Percentiles rank a stretch among this genome's conserved stretches.
phyloP scores from a whole-genome alignment of 768 basidiomycete genomes.

The Russula griseocarnosa region DNA sequence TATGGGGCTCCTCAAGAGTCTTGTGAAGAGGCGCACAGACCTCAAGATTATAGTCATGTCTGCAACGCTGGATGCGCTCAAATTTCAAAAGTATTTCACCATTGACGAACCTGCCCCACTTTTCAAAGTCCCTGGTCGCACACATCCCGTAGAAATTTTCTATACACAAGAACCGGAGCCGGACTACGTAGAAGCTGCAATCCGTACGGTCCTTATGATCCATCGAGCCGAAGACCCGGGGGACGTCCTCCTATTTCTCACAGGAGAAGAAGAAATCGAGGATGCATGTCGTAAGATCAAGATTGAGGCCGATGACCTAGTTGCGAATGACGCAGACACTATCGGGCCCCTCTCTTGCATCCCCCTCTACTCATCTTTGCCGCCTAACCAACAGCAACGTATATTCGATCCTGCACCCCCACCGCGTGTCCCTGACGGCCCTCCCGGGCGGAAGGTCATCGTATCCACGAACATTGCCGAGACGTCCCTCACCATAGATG shows the following conservation, averaged over 20 bases:
- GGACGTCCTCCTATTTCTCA: conserved; percentile 91
- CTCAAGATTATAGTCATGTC: conserved; percentile 99
- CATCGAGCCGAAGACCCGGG: conserved; percentile 93
- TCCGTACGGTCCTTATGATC: conserved; percentile 94
- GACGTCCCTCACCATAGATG: conserved; percentile 95
- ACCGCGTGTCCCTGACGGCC: conserved; percentile 56
- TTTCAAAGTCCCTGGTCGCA: conserved; percentile 89
- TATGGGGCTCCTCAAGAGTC: conserved; percentile 89
- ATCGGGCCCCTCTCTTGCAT: conserved; percentile 88
- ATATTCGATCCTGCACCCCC: conserved; percentile 90
- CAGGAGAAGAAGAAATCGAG: conserved; percentile 98
- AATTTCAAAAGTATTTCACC: conserved; percentile 94
- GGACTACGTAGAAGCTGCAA: conserved; percentile 96
- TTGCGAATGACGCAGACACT: conserved; percentile 61
- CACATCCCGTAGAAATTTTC: conserved; percentile 94
- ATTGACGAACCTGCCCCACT: conserved; percentile 56
- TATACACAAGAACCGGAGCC: conserved; percentile 90
- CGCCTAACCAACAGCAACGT: conserved; percentile 90
- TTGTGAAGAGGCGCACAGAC: conserved; percentile 77
- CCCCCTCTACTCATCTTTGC: conserved; percentile 92
- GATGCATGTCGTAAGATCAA: conserved; percentile 93
- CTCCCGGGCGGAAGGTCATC: conserved; percentile 89
- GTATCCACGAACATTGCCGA: conserved; percentile 97
- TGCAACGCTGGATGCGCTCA: conserved; percentile 92
- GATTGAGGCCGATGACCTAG: conserved; percentile 80